phyloP scores from a whole-genome alignment of 352 stramenopile species.

The Elongisporangium undulatum region DNA sequence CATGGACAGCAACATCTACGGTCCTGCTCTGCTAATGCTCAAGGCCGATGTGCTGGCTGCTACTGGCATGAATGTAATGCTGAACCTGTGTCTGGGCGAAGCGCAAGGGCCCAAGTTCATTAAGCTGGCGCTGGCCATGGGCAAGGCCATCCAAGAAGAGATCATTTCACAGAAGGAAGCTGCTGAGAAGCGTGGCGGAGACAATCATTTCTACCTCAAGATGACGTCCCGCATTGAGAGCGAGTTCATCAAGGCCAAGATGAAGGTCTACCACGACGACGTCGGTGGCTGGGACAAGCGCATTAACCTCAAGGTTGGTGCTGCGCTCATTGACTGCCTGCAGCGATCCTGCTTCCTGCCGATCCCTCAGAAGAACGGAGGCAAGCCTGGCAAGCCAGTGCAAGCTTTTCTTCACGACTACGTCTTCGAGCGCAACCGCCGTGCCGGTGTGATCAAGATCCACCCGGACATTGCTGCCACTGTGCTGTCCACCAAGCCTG shows the following conservation, averaged over 20 bases:
- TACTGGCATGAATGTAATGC: constrained; percentile 60
- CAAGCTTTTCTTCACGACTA: constrained; percentile 74
- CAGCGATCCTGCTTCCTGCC: constrained; percentile 78
- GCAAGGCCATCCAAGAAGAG: constrained; percentile 70
- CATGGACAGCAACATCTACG: constrained; percentile 74
- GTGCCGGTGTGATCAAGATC: constrained; percentile 75
- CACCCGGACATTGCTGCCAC: constrained; percentile 53
- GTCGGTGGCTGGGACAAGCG: constrained; percentile 85
- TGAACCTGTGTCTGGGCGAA: constrained; percentile 70
- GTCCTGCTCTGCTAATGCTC: constrained; percentile 57
- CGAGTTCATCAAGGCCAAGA: constrained; percentile 29
- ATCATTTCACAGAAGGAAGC: constrained; percentile 61
- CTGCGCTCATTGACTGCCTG: constrained; percentile 71
- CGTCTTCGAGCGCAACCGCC: constrained; percentile 76
- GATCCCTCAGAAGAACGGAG: constrained; percentile 11
- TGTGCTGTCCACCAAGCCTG: constrained; percentile 43
- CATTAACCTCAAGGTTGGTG: constrained; percentile 89
- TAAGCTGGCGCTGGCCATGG: constrained; percentile 69
- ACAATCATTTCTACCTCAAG: constrained; percentile 27
- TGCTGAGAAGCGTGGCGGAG: constrained; percentile 17
- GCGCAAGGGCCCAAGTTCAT: constrained; percentile 74
- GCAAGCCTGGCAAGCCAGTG: constrained; percentile 24
- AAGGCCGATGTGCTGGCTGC: constrained; percentile 47
- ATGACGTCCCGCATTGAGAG: constrained; percentile 22
- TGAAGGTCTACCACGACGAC: constrained; percentile 62